Evolutionary conservation across 164 flowering plant species (phyloP).

Genomic region (Euptelea pleiosperma): DNA sequence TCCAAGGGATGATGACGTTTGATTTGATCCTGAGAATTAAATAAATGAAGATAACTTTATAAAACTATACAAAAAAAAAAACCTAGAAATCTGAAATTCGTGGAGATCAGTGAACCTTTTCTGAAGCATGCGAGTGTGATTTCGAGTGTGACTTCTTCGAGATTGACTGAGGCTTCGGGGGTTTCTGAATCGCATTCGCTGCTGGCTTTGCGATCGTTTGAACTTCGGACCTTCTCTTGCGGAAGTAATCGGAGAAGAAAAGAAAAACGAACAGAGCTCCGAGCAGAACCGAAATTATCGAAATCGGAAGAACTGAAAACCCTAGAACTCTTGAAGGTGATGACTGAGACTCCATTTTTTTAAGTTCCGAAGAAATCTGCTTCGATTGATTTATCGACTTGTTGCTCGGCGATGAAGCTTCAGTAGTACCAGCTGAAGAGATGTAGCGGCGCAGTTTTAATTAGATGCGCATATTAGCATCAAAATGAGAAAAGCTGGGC

Average conservation of each 20-base stretch:
- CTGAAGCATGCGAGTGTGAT: slow-evolving; percentile 60
- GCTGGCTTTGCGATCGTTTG: slow-evolving; percentile 44
- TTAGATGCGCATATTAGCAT: no score
- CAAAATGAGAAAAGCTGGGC: no score
- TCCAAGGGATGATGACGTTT: slow-evolving; percentile 88
- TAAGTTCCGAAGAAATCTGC: no score
- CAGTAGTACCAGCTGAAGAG: no score
- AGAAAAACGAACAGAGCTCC: slow-evolving; percentile 50
- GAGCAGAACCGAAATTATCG: slow-evolving; percentile 39
- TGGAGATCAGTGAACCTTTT: slow-evolving; percentile 46
- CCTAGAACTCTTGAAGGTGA: slow-evolving; percentile 19
- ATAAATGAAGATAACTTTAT: background rate
- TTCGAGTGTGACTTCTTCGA: slow-evolving; percentile 56
- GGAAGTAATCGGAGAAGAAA: slow-evolving; percentile 56
- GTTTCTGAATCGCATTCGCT: slow-evolving; percentile 26
- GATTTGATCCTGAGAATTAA: slow-evolving; percentile 50
- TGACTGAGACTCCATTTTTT: slow-evolving; percentile 14
- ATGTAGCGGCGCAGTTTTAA: no score
- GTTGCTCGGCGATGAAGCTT: no score
- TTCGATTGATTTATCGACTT: no score
- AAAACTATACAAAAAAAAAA: slow-evolving; percentile 1
- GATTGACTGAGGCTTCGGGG: slow-evolving; percentile 26
- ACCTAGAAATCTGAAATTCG: background rate
- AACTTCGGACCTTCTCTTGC: slow-evolving; percentile 52
- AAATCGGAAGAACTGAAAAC: slow-evolving; percentile 35